Conservation (phyloP, 2,329 filamentous ascomycete genomes). For the Aspergillus pseudonomiae region DNA sequence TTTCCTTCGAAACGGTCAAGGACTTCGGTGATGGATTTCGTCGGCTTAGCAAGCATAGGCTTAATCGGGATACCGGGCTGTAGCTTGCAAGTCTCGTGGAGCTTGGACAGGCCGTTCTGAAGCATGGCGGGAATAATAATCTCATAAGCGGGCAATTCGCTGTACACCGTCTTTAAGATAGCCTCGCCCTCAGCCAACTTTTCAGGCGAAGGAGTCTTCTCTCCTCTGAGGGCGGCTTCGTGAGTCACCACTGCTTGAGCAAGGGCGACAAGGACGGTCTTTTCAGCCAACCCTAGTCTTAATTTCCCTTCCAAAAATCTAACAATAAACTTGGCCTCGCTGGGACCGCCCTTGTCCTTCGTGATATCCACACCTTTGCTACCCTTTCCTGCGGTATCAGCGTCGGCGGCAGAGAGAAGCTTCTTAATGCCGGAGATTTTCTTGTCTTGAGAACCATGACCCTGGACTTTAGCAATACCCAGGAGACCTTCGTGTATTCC, state of each 20-base stretch:
- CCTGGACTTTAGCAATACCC: slow-evolving; percentile 81
- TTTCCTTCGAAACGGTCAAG: slow-evolving; percentile 94
- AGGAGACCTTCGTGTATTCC: slow-evolving; percentile 88
- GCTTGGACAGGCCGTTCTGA: slow-evolving; percentile 78
- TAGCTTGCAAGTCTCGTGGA: slow-evolving; percentile 84
- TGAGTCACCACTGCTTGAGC: slow-evolving; percentile 87
- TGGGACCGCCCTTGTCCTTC: slow-evolving; percentile 89
- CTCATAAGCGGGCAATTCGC: slow-evolving; percentile 93
- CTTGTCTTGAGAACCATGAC: slow-evolving; percentile 82
- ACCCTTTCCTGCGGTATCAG: slow-evolving; percentile 69
- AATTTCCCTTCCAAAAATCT: slow-evolving; percentile 94
- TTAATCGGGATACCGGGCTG: slow-evolving; percentile 93
- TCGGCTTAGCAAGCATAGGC: slow-evolving; percentile 98
- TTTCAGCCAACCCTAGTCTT: slow-evolving; percentile 87
- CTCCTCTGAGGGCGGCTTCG: slow-evolving; percentile 70
- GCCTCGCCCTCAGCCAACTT: slow-evolving; percentile 83
- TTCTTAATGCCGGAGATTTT: slow-evolving; percentile 98
- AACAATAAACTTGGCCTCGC: slow-evolving; percentile 92
- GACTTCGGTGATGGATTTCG: slow-evolving; percentile 96
- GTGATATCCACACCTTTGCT: slow-evolving; percentile 72
- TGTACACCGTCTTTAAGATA: slow-evolving; percentile 87
- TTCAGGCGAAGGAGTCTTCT: slow-evolving; percentile 70
- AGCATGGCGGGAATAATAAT: slow-evolving; percentile 90
- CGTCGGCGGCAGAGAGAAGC: slow-evolving; percentile 85
- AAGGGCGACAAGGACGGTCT: slow-evolving; percentile 84